Base-by-base conservation (phyloP, 1,139 yeast species). In the Blastobotrys malaysiensis region DNA sequence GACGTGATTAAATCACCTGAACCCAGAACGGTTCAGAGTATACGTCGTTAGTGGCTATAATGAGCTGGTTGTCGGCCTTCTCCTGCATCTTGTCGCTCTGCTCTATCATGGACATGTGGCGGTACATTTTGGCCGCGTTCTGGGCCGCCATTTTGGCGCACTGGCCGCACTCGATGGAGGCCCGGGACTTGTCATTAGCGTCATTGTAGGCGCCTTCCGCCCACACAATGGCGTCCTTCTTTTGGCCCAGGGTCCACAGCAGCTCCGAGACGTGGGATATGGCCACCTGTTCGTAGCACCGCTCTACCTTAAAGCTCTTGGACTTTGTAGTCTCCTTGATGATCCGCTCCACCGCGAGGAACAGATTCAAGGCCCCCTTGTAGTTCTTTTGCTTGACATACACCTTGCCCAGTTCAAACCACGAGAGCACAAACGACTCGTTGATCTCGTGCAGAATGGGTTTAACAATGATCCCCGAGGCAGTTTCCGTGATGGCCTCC, bases 231-330 rank as follows among this genome's bases (percentile, higher is more conserved):
- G 90, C 86, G 56, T 80, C 80, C 44, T 73, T 65, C 49, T 75
- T 70, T 51, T 73, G 70, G 1, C 83, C 83, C 56, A 78, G 74
- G 5, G 77, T 78, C 87, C 89, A 86, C 59, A 85, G 68, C 5
- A 86, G 70, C 67, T 86, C 91, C 55, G 86, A 77, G 18, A 86
- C 72, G 65, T 84, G 85, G 14, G 83, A 77, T 68, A 81, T 79
- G 31, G 47, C 43, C 11, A 39, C 20, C 44, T 24, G 13, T 21
- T 21, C 14, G 2, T 18, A 46, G 27, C 16, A 39, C 26, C 13
- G 22, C 18, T 24, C 43, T 21, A n/a, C 31, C 22, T 16, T 46
- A 43, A 5, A 51, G 43, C 16, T 26, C 20, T 20, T 43, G 11
- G 59, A 57, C n/a, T 53, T 53, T n/a, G 55, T 50, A 2, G 57